Evolutionary conservation across 129 eudicot species (phyloP).

Genomic region (Smallanthus sonchifolius): DNA sequence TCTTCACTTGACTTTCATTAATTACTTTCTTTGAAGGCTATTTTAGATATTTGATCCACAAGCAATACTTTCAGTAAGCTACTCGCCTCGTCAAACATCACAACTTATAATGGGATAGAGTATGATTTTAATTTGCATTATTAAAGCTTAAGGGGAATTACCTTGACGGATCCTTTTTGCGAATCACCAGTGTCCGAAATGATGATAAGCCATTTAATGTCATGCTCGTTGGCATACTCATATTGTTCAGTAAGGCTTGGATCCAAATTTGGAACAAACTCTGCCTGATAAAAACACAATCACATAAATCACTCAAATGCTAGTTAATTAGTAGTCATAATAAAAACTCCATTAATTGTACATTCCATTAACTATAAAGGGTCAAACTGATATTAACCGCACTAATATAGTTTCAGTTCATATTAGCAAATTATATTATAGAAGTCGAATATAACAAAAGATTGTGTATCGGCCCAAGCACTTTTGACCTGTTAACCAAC

Average conservation of each 20-base stretch:
- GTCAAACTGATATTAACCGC: not conserved
- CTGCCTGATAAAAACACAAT: slow-evolving; percentile 55
- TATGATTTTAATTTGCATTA: not conserved
- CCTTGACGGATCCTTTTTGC: slow-evolving; percentile 76
- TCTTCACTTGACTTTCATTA: not conserved
- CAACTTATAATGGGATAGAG: not conserved
- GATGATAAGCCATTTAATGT: slow-evolving; percentile 79
- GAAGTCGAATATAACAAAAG: not conserved
- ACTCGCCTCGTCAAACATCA: not conserved
- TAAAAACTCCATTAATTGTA: not conserved
- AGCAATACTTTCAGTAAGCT: not conserved
- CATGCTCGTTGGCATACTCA: slow-evolving; percentile 93
- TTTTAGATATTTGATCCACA: not conserved
- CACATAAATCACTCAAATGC: not conserved
- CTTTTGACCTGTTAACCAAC: not conserved
- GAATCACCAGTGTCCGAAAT: slow-evolving; percentile 65
- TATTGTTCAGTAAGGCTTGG: slow-evolving; percentile 94
- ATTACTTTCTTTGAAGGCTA: not conserved
- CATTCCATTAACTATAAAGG: not conserved
- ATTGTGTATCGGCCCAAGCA: not conserved
- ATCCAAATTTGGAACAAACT: slow-evolving; percentile 69
- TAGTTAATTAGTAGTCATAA: not conserved
- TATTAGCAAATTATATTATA: not conserved
- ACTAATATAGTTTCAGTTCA: not conserved
- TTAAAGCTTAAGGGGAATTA: slow-evolving; percentile 18